Evolutionary conservation across 129 eudicot species (phyloP), one percentile per base, ranked within the genome.

Genomic region (Solidago caesia): DNA sequence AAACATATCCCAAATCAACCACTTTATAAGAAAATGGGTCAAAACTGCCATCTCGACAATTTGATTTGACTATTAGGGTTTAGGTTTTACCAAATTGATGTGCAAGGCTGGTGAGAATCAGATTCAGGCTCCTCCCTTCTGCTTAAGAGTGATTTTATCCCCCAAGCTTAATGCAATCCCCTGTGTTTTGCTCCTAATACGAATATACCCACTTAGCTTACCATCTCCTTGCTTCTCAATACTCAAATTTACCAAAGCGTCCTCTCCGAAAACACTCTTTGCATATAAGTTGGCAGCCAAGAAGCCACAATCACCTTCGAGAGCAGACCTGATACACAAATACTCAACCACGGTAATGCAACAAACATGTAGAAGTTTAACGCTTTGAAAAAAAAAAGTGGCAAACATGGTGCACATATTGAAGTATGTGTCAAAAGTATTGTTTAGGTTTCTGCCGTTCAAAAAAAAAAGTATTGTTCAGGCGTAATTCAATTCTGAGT

Each of bases 141-240:
- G 98, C 86, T 92, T 92, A 44, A 92, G 94, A 44, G 98, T 92
- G 60, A 92, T 92, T 83, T 92, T 92, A 85, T 92, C 98, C 14
- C 98, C 98, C 74, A 92, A 87, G 73, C 96, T 92, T 65, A 92
- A 84, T 64, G 98, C 98, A 29, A 92, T 89, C 65, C 98, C 98
- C 71, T 92, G 98, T 42, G 98, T 92, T 85, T 92, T 92, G 89
- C 98, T 92, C 80, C 98, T 87, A 47, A 92, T 92, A 71, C 98
- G 87, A 11, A 92, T 92, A 82, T 92, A 92, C 41, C 98, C 98
- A 45, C 90, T 92, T 13, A 92, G 89, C 70, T 92, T 92, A 5
- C 96, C 84, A 61, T 92, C 96, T n/a, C 82, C 78, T 83, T 89
- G 98, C 64, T 92, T 92, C 84, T 92, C 98, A 13, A 89, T 73